Conservation (phyloP, 192 early-diverging fungal species). For the Borealophlyctis nickersoniae region DNA sequence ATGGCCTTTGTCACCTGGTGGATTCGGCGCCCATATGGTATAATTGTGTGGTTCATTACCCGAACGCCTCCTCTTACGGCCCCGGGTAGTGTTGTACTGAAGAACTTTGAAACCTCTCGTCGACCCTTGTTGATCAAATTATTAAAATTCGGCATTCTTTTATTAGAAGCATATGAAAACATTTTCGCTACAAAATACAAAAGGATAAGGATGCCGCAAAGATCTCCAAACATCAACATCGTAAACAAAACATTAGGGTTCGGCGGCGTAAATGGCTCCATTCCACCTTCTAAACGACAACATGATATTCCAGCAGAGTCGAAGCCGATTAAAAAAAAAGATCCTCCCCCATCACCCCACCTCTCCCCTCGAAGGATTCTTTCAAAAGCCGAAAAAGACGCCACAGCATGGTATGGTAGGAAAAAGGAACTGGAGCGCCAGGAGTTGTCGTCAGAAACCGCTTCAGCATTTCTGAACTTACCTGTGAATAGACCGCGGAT, state of each 20-base stretch:
- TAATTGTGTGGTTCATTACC: not conserved
- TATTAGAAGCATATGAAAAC: not conserved
- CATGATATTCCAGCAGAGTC: not conserved
- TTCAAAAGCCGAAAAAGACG: not conserved
- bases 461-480: too few species aligned
- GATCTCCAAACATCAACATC: not conserved
- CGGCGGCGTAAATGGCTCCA: too few species aligned
- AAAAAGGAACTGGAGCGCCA: not conserved
- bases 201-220: not conserved
- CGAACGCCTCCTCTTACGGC: not conserved
- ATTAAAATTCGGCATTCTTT: not conserved
- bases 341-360: not conserved
- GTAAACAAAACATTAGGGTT: too few species aligned
- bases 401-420: not conserved
- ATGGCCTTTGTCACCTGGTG: not conserved
- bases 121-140: not conserved
- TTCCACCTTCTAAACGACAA: too few species aligned
- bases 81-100: not conserved
- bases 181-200: not conserved
- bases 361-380: not conserved
- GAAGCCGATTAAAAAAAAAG: not conserved
- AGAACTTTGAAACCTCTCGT: not conserved
- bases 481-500: not conserved
- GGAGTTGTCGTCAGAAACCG: too few species aligned
- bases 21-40: not conserved